Evolutionary conservation across 163 green algal species (phyloP).

Genomic region (Chloromonas sp.): DNA sequence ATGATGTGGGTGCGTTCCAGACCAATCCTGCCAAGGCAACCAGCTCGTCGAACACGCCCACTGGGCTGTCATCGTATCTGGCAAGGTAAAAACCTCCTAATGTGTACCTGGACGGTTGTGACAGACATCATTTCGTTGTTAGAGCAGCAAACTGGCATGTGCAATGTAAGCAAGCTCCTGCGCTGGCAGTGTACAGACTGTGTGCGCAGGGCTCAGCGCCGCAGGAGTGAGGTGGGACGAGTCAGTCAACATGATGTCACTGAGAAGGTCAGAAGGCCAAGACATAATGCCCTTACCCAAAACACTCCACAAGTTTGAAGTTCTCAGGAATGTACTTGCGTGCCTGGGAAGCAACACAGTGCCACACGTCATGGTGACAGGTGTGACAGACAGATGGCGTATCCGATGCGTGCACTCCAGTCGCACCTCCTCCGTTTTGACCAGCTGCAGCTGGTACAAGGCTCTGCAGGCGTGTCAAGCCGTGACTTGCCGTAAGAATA

Average conservation of each 20-base stretch:
- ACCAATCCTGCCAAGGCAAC: slow-evolving; percentile 85
- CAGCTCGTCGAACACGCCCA: slow-evolving; percentile 86
- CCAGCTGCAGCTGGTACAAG: slow-evolving; percentile 82
- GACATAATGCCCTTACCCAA: slow-evolving; percentile 49
- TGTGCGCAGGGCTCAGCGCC: no score
- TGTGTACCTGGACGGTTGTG: slow-evolving; percentile 56
- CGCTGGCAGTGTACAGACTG: neutral
- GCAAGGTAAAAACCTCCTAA: slow-evolving; percentile 92
- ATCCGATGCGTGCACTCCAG: neutral
- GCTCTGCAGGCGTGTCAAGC: slow-evolving; percentile 24
- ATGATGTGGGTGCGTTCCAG: slow-evolving; percentile 88
- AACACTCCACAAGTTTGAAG: slow-evolving; percentile 75
- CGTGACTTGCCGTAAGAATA: neutral
- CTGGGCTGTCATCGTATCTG: slow-evolving; percentile 82
- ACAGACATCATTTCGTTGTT: neutral
- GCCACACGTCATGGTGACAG: neutral
- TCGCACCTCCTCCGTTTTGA: slow-evolving; percentile 65
- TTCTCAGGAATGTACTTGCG: slow-evolving; percentile 71
- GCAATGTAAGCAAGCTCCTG: neutral
- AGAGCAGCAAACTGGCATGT: neutral
- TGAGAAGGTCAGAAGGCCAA: no score
- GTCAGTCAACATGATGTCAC: no score
- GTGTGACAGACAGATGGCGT: neutral
- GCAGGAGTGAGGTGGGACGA: no score
- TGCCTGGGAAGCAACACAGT: slow-evolving; percentile 38